Percentiles rank a stretch among this genome's conserved stretches.
phyloP scores from a whole-genome alignment of 2,329 filamentous ascomycete species.

The Parastagonospora avenae region DNA sequence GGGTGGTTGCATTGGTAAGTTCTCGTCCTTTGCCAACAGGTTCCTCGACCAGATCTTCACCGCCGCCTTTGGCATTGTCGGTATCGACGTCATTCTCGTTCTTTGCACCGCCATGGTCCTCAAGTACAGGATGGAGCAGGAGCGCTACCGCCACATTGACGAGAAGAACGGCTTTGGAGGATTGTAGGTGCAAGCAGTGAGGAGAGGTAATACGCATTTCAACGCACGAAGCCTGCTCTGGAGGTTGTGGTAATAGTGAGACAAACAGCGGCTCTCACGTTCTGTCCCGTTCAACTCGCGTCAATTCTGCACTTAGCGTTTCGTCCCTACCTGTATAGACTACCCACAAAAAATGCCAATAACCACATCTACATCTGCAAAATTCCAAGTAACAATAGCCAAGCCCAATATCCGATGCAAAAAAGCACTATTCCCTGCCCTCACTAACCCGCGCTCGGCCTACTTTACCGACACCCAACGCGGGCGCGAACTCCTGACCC shows the following conservation, averaged over 20 bases:
- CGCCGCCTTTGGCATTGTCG: slow-evolving; percentile 78
- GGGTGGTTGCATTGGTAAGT: slow-evolving; percentile 70
- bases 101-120: slow-evolving; percentile 75
- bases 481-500: too few relatives aligned
- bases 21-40: slow-evolving; percentile 71
- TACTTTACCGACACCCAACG: too few relatives aligned
- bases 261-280: too few relatives aligned
- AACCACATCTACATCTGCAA: background rate
- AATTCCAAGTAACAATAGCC: too few relatives aligned
- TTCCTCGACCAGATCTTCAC: slow-evolving; percentile 81
- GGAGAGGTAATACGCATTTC: background rate
- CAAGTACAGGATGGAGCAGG: slow-evolving; percentile 80
- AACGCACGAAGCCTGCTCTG: too few relatives aligned
- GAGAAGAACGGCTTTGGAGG: slow-evolving; percentile 64
- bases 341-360: too few relatives aligned
- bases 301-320: slow-evolving; percentile 28
- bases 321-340: slow-evolving; percentile 8
- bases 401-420: background rate
- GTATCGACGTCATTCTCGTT: slow-evolving; percentile 68
- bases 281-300: slow-evolving; percentile 14
- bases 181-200: slow-evolving; percentile 18
- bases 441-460: too few relatives aligned
- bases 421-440: too few relatives aligned
- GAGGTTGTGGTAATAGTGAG: too few relatives aligned
- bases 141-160: slow-evolving; percentile 79